Evolutionary conservation across 495 filamentous ascomycete species (phyloP), one percentile per base, ranked within the genome.

Genomic region (Penicillium mononematosum): DNA sequence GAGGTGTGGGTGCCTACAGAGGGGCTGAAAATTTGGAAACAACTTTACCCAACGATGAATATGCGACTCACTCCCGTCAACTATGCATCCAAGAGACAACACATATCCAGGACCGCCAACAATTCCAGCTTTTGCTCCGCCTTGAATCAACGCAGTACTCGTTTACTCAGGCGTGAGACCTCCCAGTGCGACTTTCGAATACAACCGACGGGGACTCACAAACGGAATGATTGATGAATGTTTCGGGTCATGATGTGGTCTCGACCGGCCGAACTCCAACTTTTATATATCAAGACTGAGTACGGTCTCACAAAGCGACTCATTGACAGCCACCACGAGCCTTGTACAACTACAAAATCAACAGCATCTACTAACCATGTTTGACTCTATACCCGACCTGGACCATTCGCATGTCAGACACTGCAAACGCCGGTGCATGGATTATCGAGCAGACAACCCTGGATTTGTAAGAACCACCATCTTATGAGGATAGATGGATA

Each of bases 191-290:
- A 36, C 20, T 55, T 55, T 38, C 34, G 19, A 55, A 55, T 22
- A 38, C 3, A 22, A 47, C 53, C 16, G 34, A 47, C 16, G 4
- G 7, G 1, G 20, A 36, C 7, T 36, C 4, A 29, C 36, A 16
- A 29, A 24, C 36, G 22, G 34, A 19, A 48, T 11, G 22, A 29
- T 19, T 16, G 29, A 27, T 29, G n/a, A 16, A 46, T 55, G 53
- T 55, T 45, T 55, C 53, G 42, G 53, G 10, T 24, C 44, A 45
- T 45, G 52, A 16, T 5, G 4, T 16, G 24, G 31, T n/a, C 29
- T 19, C 43, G 19, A 46, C n/a, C n/a, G 24, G 39, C 39, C 19
- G 10, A 20, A 50, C 47, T 9, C n/a, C 24, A 52, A 43, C n/a
- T 32, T 19, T 29, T 14, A 31, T 53, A 42, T 44, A 41, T 32